phyloP scores from a whole-genome alignment of 805 yeast genomes.

The Schizosaccharomyces octosporus region DNA sequence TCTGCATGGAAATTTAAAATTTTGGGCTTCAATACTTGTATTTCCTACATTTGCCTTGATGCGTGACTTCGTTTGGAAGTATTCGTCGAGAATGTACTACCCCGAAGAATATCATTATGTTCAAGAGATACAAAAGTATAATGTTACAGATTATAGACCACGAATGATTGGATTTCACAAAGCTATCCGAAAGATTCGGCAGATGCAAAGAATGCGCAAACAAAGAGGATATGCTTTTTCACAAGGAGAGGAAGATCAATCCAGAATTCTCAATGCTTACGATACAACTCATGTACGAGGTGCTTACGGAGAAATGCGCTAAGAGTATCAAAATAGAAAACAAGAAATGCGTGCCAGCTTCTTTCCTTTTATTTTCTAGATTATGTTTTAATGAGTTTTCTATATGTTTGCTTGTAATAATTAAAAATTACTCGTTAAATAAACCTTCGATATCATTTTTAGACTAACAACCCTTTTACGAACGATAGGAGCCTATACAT shows the following conservation, averaged over 20 bases:
- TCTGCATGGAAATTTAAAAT: constrained; percentile 50
- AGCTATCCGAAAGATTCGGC: constrained; percentile 90
- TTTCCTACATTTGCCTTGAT: constrained; percentile 54
- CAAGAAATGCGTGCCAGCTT: too few relatives aligned
- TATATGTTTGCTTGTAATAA: background rate
- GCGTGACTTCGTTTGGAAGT: constrained; percentile 85
- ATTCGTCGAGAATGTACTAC: constrained; percentile 67
- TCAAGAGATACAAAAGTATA: constrained; percentile 88
- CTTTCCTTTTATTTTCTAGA: too few relatives aligned
- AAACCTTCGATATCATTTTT: too few relatives aligned
- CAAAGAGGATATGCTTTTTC: constrained; percentile 97
- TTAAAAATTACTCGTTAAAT: too few relatives aligned
- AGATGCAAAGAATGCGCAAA: constrained; percentile 90
- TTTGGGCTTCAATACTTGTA: constrained; percentile 63
- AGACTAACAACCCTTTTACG: too few relatives aligned
- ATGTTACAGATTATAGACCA: constrained; percentile 84
- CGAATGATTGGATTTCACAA: constrained; percentile 89
- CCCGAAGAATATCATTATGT: constrained; percentile 89
- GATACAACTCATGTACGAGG: constrained; percentile 78
- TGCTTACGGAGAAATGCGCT: constrained; percentile 28
- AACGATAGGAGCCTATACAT: constrained; percentile 10
- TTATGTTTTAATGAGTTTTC: too few relatives aligned
- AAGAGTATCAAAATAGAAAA: background rate
- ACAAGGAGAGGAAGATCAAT: constrained; percentile 87
- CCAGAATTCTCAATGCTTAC: constrained; percentile 69